Percentiles rank a stretch among this genome's conserved stretches.
phyloP scores from a whole-genome alignment of 768 basidiomycete species.

The Cubamyces lactineus region DNA sequence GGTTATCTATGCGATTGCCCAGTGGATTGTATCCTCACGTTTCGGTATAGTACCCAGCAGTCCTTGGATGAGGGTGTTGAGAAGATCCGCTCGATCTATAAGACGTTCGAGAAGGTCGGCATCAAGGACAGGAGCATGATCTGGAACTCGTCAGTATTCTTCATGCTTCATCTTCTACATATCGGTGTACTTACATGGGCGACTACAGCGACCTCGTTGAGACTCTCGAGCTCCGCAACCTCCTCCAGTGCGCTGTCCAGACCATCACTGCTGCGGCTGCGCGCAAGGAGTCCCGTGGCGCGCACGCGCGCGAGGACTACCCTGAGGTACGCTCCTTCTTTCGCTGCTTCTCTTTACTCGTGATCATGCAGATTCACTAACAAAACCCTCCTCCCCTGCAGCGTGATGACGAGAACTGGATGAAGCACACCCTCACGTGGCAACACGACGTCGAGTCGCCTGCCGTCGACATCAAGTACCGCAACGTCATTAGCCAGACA shows the following conservation, averaged over 20 bases:
- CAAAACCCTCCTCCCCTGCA: conserved; percentile 30
- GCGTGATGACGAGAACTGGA: conserved; percentile 94
- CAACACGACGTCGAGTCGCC: conserved; percentile 76
- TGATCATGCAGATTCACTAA: not conserved
- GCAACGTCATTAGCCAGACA: conserved; percentile 80
- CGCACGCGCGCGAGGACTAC: conserved; percentile 97
- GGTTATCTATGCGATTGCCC: conserved; percentile 13
- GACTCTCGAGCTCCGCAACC: conserved; percentile 95
- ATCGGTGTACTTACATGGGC: not conserved
- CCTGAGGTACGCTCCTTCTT: conserved; percentile 68
- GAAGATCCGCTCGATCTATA: conserved; percentile 85
- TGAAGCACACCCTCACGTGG: conserved; percentile 96
- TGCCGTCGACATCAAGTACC: conserved; percentile 89
- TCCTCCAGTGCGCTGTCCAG: conserved; percentile 93
- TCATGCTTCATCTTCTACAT: not conserved
- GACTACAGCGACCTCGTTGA: conserved; percentile 85
- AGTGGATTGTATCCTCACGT: not conserved
- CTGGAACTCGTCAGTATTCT: conserved; percentile 89
- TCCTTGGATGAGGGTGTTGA: conserved; percentile 91
- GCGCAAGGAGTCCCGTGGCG: conserved; percentile 96
- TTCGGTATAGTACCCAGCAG: conserved; percentile 68
- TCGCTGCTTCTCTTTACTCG: not conserved
- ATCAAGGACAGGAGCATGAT: conserved; percentile 99
- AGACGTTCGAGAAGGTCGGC: conserved; percentile 87
- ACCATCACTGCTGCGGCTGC: conserved; percentile 93